phyloP scores from a whole-genome alignment of 306 rosid species.

The Vigna nakashimae region DNA sequence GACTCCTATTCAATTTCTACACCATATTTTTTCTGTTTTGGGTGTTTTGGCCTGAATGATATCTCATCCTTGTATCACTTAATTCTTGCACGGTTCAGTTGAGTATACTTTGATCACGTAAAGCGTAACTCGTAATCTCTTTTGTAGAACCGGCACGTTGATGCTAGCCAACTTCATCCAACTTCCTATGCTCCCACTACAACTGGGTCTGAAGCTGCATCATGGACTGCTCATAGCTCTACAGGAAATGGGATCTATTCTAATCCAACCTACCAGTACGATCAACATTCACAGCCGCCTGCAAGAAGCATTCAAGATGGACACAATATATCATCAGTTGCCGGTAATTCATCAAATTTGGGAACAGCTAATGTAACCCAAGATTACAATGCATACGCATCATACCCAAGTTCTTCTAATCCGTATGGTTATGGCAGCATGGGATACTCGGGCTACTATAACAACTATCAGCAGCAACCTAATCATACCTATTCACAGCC shows the following conservation, averaged over 20 bases:
- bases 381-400: constrained; percentile 84
- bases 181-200: constrained; percentile 59
- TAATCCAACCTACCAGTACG: constrained; percentile 76
- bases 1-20: background rate
- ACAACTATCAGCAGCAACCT: constrained; percentile 90
- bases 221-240: constrained; percentile 73
- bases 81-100: constrained; percentile 6
- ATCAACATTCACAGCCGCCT: constrained; percentile 72
- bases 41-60: constrained; percentile 31
- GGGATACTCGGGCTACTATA: constrained; percentile 85
- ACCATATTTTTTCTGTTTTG: constrained; percentile 11
- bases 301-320: constrained; percentile 72
- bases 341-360: constrained; percentile 87
- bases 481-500: constrained; percentile 90
- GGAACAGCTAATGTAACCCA: constrained; percentile 88
- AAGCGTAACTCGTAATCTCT: constrained; percentile 9
- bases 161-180: constrained; percentile 67
- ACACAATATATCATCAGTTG: constrained; percentile 63
- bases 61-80: constrained; percentile 23
- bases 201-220: constrained; percentile 64
- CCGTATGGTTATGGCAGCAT: constrained; percentile 91
- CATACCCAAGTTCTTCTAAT: constrained; percentile 82
- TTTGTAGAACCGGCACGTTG: constrained; percentile 66
- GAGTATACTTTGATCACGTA: constrained; percentile 9
- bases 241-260: constrained; percentile 70